These are phyloP conservation scores for Fusarium humuli DNA, from an alignment of 2,329 filamentous ascomycete species.

Conservation along the genomic window DNA sequence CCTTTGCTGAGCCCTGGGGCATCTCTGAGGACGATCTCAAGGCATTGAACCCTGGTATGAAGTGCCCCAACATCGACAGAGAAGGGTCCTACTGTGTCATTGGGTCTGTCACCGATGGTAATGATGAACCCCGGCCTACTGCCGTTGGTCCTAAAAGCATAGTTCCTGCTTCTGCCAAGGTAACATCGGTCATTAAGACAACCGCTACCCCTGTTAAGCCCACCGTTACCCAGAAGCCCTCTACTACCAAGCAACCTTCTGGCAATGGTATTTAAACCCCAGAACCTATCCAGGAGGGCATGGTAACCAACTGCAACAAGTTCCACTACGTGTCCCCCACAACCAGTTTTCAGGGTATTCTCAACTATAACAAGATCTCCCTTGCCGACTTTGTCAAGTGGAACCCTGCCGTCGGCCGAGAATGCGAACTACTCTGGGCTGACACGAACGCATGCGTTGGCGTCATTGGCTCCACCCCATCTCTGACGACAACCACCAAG, in stretches of 20 bases:
- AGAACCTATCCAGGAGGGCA: background rate
- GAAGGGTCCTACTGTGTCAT: background rate
- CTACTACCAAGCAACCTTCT: background rate
- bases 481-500: background rate
- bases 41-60: background rate
- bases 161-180: background rate
- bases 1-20: background rate
- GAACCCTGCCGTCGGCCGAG: background rate
- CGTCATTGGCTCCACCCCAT: background rate
- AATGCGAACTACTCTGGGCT: background rate
- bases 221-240: background rate
- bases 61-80: background rate
- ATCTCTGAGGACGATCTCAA: background rate
- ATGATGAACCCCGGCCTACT: too few species aligned
- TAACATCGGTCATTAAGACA: too few species aligned
- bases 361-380: slow-evolving; percentile 1
- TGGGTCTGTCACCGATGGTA: background rate
- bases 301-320: slow-evolving; percentile 9
- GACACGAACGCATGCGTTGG: background rate
- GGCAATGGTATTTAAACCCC: background rate
- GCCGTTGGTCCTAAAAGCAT: background rate
- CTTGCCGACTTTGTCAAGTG: slow-evolving; percentile 5
- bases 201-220: accelerated
- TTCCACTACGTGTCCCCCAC: background rate
- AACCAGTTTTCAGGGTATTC: background rate